A percentile compares a stretch with the other conserved stretches of the same genome.
These are phyloP conservation scores for Aspergillus nidulans DNA, from an alignment of 495 filamentous ascomycete species.

Conservation along the genomic window DNA sequence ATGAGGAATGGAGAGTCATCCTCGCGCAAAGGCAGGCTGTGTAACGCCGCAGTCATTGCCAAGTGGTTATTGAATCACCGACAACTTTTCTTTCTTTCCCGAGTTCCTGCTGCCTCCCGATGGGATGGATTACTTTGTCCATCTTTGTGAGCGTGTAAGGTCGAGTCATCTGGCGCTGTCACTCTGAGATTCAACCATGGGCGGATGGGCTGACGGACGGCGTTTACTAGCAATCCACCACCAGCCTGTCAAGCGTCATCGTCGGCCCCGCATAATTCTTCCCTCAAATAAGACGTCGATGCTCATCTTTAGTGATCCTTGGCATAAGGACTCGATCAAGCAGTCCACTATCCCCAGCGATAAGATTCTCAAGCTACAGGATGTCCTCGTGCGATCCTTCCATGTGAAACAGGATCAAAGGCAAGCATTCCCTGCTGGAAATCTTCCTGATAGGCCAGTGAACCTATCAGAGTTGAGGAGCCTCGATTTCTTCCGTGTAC, in stretches of 20 bases:
- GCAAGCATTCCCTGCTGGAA: background rate
- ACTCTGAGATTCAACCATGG: background rate
- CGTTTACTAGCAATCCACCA: slow-evolving; percentile 8
- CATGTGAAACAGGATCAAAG: slow-evolving; percentile 16
- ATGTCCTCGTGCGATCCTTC: slow-evolving; percentile 17
- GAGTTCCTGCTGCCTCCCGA: background rate
- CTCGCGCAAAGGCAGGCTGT: background rate
- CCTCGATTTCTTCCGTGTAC: background rate
- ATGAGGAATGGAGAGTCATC: background rate
- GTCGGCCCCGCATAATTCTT: slow-evolving; percentile 15
- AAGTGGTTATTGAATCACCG: background rate
- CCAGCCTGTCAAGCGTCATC: slow-evolving; percentile 13
- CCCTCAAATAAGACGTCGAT: slow-evolving; percentile 15
- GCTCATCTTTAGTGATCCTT: slow-evolving; percentile 17
- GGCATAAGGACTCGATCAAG: slow-evolving; percentile 18
- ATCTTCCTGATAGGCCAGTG: background rate
- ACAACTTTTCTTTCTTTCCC: background rate
- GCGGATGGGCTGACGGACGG: slow-evolving; percentile 16
- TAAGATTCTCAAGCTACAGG: slow-evolving; percentile 12
- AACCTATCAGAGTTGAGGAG: background rate
- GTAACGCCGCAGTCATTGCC: background rate
- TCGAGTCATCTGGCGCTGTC: too few species aligned
- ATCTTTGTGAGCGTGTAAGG: background rate
- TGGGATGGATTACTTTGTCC: background rate
- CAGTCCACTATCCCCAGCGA: slow-evolving; percentile 2